Conservation (phyloP, 768 basidiomycete genomes). For the Auricularia cornea region DNA sequence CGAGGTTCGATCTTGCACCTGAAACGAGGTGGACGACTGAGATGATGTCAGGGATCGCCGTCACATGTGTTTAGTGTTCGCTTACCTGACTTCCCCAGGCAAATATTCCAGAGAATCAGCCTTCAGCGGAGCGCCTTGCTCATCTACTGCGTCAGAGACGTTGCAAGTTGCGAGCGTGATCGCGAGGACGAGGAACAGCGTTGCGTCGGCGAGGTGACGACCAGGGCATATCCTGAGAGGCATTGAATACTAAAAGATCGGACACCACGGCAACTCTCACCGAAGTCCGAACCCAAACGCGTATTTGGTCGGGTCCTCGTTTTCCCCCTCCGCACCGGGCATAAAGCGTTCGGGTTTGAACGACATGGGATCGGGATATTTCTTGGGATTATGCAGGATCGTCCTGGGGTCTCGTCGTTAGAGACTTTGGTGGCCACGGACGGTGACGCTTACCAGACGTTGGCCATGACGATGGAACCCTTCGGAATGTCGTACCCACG, state of each 20-base stretch:
- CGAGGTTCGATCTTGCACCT: too few species aligned
- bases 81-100: too few species aligned
- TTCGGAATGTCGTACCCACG: slow-evolving; percentile 1
- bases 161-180: neutral
- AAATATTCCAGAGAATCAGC: too few species aligned
- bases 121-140: too few species aligned
- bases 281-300: neutral
- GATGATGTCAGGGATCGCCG: too few species aligned
- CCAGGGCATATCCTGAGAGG: neutral
- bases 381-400: slow-evolving; percentile 43
- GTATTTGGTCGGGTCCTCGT: neutral
- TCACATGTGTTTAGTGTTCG: too few species aligned
- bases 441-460: neutral
- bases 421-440: neutral
- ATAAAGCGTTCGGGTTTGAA: slow-evolving; percentile 45
- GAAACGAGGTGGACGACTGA: too few species aligned
- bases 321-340: neutral
- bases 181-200: neutral
- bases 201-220: neutral
- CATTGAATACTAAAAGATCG: neutral
- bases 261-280: neutral
- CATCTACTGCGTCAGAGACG: neutral
- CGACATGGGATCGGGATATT: slow-evolving; percentile 39
- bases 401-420: slow-evolving; percentile 27
- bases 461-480: neutral